Conservation (phyloP, 2,329 filamentous ascomycete genomes). For the Pyrenophora tritici-repentis region DNA sequence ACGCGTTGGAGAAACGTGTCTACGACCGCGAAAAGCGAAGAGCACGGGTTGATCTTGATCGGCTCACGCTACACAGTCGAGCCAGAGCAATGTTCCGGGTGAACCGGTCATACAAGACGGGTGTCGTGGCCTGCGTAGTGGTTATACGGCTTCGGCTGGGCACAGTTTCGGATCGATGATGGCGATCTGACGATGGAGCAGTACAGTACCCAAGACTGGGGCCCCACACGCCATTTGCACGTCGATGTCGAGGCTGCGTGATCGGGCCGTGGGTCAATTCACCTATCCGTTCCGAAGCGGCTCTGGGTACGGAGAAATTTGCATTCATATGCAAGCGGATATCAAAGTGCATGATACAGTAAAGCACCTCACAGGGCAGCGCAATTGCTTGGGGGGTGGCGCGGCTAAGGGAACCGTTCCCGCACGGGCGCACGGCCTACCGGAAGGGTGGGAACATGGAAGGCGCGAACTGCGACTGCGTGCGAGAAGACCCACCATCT, state of each 20-base stretch:
- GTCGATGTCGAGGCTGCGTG: background rate
- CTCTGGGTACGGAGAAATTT: no score
- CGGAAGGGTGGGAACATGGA: conserved; percentile 16
- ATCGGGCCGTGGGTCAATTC: no score
- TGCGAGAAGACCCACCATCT: conserved; percentile 12
- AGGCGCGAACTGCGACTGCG: conserved; percentile 6
- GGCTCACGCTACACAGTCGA: background rate
- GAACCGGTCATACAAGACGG: conserved; percentile 17
- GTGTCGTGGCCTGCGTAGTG: conserved; percentile 5
- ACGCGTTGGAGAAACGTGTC: background rate
- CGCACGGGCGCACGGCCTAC: conserved; percentile 17
- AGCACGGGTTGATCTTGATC: background rate
- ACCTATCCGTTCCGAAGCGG: background rate
- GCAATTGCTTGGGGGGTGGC: background rate
- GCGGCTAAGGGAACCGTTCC: conserved; percentile 14
- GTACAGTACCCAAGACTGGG: background rate
- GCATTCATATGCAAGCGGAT: background rate
- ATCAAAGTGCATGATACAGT: no score
- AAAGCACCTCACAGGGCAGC: background rate
- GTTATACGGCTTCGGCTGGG: conserved; percentile 1
- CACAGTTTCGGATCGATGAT: background rate
- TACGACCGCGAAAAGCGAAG: background rate
- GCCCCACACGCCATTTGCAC: background rate
- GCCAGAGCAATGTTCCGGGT: conserved; percentile 1
- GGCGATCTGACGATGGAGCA: conserved; percentile 6